Percentiles rank a stretch among this genome's conserved stretches.
These are phyloP conservation scores for Paecilomyces variotii DNA, from an alignment of 2,329 filamentous ascomycete genomes.

Conservation along the genomic window DNA sequence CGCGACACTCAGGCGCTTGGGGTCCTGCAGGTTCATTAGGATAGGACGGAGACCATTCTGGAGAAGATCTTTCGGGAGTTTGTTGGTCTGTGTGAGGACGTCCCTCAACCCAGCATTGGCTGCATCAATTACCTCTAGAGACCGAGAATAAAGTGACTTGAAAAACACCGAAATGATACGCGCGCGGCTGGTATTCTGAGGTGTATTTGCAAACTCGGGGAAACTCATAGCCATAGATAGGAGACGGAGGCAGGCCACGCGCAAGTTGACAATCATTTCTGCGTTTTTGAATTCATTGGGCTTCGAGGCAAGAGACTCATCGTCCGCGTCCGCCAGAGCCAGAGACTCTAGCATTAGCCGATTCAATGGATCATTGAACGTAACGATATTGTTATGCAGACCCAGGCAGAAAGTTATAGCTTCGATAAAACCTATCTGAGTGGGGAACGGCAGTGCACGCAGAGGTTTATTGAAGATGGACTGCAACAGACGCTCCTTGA, in stretches of 20 bases:
- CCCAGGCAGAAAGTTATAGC: constrained; percentile 92
- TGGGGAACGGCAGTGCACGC: constrained; percentile 82
- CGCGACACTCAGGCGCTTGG: constrained; percentile 78
- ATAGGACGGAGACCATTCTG: constrained; percentile 92
- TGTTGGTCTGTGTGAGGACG: constrained; percentile 79
- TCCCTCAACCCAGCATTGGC: constrained; percentile 85
- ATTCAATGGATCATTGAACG: constrained; percentile 86
- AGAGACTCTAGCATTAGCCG: constrained; percentile 87
- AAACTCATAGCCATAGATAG: constrained; percentile 90
- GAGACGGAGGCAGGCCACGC: constrained; percentile 88
- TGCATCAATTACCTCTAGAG: constrained; percentile 83
- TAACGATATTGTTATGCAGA: constrained; percentile 78
- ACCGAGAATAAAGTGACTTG: constrained; percentile 91
- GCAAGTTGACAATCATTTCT: constrained; percentile 81
- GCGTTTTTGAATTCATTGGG: constrained; percentile 92
- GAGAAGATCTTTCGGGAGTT: constrained; percentile 87
- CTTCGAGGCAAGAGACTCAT: constrained; percentile 87
- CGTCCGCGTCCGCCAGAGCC: constrained; percentile 86
- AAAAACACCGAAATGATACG: constrained; percentile 93
- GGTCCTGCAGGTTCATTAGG: constrained; percentile 91
- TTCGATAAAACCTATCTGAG: constrained; percentile 97
- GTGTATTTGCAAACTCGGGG: constrained; percentile 76
- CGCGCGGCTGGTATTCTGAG: constrained; percentile 54
- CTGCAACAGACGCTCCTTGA: constrained; percentile 80
- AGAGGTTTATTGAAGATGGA: constrained; percentile 95